A percentile compares a stretch with the other conserved stretches of the same genome.
These are phyloP conservation scores for Myxozyma neglecta DNA, from an alignment of 805 yeast genomes.

Conservation along the genomic window DNA sequence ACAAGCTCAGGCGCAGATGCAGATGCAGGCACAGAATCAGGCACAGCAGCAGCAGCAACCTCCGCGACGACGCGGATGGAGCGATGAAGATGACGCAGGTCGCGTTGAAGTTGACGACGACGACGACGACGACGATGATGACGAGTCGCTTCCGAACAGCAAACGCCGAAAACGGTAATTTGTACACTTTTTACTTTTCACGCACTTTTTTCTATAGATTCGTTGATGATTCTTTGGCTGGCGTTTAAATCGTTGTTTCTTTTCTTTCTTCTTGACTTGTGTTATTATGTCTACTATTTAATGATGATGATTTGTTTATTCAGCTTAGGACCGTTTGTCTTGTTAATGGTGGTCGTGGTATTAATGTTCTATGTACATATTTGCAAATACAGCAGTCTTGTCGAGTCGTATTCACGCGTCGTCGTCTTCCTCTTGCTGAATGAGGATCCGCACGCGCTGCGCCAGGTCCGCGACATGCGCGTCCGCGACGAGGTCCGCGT, in stretches of 20 bases:
- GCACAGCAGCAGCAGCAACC: no score
- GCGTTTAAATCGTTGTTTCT: neutral
- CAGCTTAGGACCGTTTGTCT: no score
- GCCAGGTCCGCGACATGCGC: slow-evolving; percentile 19
- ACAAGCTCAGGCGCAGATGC: no score
- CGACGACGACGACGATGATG: neutral
- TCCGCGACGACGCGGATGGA: slow-evolving; percentile 11
- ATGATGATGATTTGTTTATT: neutral
- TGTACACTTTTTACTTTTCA: neutral
- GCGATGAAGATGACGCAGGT: slow-evolving; percentile 3
- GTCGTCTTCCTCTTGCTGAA: no score
- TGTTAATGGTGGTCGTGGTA: no score
- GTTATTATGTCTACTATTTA: neutral
- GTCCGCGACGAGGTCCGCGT: slow-evolving; percentile 9
- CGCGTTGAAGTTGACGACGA: neutral
- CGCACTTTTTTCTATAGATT: neutral
- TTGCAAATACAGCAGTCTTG: no score
- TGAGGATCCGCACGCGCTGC: neutral
- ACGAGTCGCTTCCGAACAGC: no score
- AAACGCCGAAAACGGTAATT: neutral
- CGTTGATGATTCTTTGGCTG: neutral
- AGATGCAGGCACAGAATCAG: no score
- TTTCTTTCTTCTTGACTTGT: neutral
- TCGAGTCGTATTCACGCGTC: no score
- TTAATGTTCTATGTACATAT: no score